Conservation (phyloP, 2,329 filamentous ascomycete genomes). For the Cryphonectria nitschkei region DNA sequence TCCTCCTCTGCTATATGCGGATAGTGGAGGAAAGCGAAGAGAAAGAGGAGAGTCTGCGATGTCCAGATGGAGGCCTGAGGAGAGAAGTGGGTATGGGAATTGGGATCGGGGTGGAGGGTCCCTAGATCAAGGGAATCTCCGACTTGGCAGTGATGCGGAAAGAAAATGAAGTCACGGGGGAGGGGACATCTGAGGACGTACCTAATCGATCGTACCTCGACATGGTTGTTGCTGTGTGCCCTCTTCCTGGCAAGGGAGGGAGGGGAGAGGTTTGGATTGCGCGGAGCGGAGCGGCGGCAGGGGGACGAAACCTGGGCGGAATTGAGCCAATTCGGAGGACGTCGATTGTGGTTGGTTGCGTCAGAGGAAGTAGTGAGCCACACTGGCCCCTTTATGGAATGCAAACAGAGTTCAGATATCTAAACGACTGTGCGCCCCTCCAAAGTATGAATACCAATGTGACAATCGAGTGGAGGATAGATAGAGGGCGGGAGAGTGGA, state of each 20-base stretch:
- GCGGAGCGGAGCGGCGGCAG: slow-evolving; percentile 14
- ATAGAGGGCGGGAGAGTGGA: not conserved
- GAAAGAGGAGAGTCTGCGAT: slow-evolving; percentile 10
- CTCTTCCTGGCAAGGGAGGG: slow-evolving; percentile 29
- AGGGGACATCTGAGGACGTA: slow-evolving; percentile 47
- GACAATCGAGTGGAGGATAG: not conserved
- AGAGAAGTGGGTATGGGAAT: slow-evolving; percentile 23
- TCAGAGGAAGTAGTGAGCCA: slow-evolving; percentile 9
- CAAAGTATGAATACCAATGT: not conserved
- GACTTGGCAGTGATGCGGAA: slow-evolving; percentile 13
- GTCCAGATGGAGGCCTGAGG: slow-evolving; percentile 13
- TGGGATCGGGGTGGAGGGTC: slow-evolving; percentile 11
- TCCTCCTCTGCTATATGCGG: slow-evolving; percentile 20
- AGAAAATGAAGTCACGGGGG: slow-evolving; percentile 24
- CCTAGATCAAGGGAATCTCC: slow-evolving; percentile 25
- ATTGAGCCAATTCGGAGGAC: not conserved
- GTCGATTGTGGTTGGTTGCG: not conserved
- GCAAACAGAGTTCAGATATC: not conserved
- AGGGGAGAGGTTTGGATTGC: slow-evolving; percentile 25
- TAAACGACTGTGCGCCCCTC: slow-evolving; percentile 3
- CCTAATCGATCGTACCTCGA: slow-evolving; percentile 72
- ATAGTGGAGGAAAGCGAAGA: slow-evolving; percentile 18
- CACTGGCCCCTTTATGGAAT: slow-evolving; percentile 12
- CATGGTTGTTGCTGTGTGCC: slow-evolving; percentile 50
- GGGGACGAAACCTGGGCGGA: slow-evolving; percentile 22